phyloP scores from a whole-genome alignment of 805 yeast species.

The Yarrowia sp. region DNA sequence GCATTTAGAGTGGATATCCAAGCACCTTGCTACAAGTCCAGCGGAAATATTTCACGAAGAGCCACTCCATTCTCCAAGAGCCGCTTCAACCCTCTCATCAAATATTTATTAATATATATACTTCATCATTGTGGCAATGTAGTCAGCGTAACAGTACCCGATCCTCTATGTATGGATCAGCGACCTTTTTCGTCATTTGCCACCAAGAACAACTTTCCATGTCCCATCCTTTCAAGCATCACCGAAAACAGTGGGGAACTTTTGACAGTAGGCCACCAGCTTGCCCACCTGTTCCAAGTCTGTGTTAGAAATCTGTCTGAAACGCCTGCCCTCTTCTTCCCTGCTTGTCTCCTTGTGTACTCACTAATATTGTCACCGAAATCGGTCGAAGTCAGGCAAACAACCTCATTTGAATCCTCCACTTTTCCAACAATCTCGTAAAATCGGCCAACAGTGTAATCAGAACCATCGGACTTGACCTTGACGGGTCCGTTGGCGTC shows the following conservation, averaged over 20 bases:
- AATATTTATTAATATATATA: constrained; percentile 36
- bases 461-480: constrained; percentile 43
- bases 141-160: background rate
- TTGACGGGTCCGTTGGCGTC: constrained; percentile 50
- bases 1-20: no score
- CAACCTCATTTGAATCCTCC: constrained; percentile 46
- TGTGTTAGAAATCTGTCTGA: constrained; percentile 1
- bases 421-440: constrained; percentile 52
- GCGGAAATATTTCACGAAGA: no score
- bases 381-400: constrained; percentile 44
- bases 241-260: constrained; percentile 21
- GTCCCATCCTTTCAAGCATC: background rate
- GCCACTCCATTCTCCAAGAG: no score
- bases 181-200: no score
- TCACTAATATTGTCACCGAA: constrained; percentile 45
- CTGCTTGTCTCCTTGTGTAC: constrained; percentile 23
- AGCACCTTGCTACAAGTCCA: no score
- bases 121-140: background rate
- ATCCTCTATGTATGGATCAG: background rate
- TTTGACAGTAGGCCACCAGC: constrained; percentile 23
- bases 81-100: no score
- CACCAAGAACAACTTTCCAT: no score
- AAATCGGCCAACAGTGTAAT: constrained; percentile 45
- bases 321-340: no score
- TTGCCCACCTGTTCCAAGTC: constrained; percentile 21